Conservation (phyloP, 257 asterid genomes). For the Nicotiana undulata region DNA sequence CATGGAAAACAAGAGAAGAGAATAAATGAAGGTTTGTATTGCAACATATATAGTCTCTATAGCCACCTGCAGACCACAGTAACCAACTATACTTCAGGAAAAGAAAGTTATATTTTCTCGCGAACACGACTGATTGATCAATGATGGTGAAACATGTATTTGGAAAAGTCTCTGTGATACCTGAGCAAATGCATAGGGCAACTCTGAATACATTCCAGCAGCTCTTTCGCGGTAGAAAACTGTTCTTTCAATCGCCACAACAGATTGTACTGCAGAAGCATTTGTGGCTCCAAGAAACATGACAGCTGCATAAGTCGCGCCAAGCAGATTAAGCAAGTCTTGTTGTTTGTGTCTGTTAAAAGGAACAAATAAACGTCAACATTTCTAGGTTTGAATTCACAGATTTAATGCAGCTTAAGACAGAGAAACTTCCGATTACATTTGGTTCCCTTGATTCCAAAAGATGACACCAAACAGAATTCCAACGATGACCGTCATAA, state of each 20-base stretch:
- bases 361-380: neutral
- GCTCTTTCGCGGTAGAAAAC: conserved; percentile 88
- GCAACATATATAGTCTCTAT: conserved; percentile 73
- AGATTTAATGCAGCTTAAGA: neutral
- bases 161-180: conserved; percentile 18
- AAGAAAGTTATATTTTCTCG: neutral
- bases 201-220: conserved; percentile 84
- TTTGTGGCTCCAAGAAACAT: conserved; percentile 78
- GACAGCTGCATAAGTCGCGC: conserved; percentile 77
- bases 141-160: neutral
- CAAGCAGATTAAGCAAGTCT: conserved; percentile 68
- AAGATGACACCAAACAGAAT: conserved; percentile 61
- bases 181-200: conserved; percentile 87
- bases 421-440: conserved; percentile 26
- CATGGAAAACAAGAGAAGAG: conserved; percentile 69
- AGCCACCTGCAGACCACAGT: conserved; percentile 41
- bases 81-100: neutral
- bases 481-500: conserved; percentile 41
- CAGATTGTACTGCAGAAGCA: conserved; percentile 68
- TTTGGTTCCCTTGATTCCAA: conserved; percentile 44
- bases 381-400: neutral
- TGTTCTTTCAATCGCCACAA: conserved; percentile 64
- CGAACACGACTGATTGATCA: neutral
- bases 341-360: conserved; percentile 50
- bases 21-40: conserved; percentile 51